Evolutionary conservation across 331 rosid genomes (phyloP).

Genomic region (Cydonia oblonga): DNA sequence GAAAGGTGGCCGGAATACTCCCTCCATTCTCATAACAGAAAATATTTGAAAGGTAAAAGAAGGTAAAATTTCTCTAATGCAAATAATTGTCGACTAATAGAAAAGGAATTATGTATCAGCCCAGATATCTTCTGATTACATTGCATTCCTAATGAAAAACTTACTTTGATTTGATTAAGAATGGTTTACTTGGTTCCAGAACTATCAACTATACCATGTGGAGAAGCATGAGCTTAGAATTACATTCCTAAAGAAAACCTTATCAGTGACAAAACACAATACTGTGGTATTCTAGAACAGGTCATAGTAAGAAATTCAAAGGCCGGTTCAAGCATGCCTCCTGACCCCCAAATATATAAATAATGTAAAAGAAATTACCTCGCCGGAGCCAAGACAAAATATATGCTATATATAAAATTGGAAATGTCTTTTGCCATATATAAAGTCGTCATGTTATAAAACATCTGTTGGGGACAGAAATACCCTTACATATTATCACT

Average conservation of each 20-base stretch:
- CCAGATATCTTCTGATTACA: not conserved
- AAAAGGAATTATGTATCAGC: not conserved
- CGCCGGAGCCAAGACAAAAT: not conserved
- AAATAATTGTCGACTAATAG: not conserved
- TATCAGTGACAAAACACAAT: not conserved
- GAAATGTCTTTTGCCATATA: not conserved
- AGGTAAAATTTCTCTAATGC: not conserved
- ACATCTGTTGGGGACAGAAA: not conserved
- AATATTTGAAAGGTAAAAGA: not conserved
- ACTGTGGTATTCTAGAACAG: not conserved
- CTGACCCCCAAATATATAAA: not conserved
- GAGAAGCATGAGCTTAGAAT: not conserved
- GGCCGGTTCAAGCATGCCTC: not conserved
- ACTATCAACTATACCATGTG: not conserved
- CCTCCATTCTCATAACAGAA: not conserved
- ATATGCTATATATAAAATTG: not conserved
- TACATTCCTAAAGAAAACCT: not conserved
- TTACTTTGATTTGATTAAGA: not conserved
- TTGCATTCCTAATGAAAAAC: not conserved
- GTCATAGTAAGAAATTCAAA: not conserved
- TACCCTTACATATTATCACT: not conserved
- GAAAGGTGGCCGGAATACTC: not conserved
- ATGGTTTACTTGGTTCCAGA: not conserved
- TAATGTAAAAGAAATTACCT: not conserved
- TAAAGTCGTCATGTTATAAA: not conserved